Evolutionary conservation across 208 protist genomes (phyloP).

Genomic region (Acanthamoeba sp.): DNA sequence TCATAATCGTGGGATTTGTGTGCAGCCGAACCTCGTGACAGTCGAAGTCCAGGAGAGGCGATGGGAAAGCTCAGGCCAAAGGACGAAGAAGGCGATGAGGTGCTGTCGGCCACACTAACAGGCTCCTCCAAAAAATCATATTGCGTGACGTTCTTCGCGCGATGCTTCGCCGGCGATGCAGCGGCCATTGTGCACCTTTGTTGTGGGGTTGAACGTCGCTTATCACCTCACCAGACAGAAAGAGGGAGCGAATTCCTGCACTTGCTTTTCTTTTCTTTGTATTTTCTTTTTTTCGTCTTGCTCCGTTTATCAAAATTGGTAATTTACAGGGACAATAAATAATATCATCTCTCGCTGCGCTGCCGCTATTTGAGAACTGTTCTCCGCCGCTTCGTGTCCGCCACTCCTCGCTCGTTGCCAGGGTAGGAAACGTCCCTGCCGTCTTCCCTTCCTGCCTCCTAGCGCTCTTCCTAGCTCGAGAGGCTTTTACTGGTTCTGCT

Average conservation of each 20-base stretch:
- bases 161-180: neutral
- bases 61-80: slow-evolving; percentile 6
- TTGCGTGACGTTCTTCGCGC: slow-evolving; percentile 2
- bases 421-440: neutral
- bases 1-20: neutral
- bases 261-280: no score
- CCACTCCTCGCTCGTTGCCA: no score
- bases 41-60: neutral
- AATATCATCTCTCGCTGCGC: neutral
- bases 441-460: neutral
- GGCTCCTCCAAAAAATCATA: slow-evolving; percentile 47
- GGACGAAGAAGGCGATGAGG: neutral
- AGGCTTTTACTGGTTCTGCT: neutral
- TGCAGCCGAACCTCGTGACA: slow-evolving; percentile 23
- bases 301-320: no score
- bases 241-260: neutral
- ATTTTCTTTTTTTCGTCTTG: neutral
- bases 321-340: neutral
- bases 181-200: neutral
- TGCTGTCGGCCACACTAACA: neutral
- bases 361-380: no score
- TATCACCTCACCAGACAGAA: neutral
- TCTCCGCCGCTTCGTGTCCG: neutral
- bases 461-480: neutral
- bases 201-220: neutral